Evolutionary conservation across 768 basidiomycete species (phyloP).

Genomic region (Suillus subaureus): DNA sequence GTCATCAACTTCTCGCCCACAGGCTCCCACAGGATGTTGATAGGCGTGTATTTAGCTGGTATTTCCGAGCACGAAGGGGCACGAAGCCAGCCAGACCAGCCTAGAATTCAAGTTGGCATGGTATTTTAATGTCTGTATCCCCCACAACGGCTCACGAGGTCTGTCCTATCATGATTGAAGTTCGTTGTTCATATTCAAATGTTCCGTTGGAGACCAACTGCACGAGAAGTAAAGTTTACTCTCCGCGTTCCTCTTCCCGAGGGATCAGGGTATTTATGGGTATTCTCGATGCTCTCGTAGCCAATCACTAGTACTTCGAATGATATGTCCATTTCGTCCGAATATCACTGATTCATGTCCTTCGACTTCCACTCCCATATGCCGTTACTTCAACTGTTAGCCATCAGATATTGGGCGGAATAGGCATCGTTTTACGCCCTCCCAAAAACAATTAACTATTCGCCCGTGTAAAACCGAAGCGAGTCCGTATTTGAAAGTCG

Average conservation of each 20-base stretch:
- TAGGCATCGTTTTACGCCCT: not conserved
- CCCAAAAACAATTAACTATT: not conserved
- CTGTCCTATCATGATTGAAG: not conserved
- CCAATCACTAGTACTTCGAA: not conserved
- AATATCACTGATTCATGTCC: not conserved
- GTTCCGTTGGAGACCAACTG: not conserved
- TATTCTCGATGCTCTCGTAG: not conserved
- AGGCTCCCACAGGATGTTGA: not conserved
- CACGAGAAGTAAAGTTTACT: not conserved
- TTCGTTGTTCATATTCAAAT: not conserved
- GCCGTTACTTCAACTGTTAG: no score
- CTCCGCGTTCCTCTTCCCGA: not conserved
- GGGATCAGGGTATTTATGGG: not conserved
- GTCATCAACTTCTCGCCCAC: not conserved
- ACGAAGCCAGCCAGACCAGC: not conserved
- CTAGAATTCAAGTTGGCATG: not conserved
- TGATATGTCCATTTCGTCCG: not conserved
- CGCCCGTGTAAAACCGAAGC: not conserved
- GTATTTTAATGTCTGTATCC: not conserved
- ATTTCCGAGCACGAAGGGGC: not conserved
- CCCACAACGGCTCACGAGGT: not conserved
- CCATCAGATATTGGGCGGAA: not conserved
- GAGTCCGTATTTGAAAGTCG: not conserved
- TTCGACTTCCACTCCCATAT: conserved; percentile 5
- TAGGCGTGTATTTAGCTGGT: not conserved